Conservation (phyloP, 306 rosid species). For the Hylodesmum podocarpum region DNA sequence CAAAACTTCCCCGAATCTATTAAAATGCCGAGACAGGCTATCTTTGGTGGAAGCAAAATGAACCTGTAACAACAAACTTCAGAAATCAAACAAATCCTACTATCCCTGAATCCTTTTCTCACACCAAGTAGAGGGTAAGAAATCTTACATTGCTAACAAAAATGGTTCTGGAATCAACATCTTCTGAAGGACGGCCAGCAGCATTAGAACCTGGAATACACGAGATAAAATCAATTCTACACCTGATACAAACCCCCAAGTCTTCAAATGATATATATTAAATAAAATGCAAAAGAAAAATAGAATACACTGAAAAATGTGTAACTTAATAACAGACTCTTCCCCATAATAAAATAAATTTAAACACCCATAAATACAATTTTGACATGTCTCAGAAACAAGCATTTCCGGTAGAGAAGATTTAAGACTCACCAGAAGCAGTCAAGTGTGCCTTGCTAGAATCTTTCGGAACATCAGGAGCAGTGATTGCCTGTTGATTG, state of each 20-base stretch:
- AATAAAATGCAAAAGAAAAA: not conserved
- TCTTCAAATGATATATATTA: not conserved
- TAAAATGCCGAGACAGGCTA: constrained; percentile 83
- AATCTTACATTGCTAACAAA: constrained; percentile 85
- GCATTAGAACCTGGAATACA: constrained; percentile 53
- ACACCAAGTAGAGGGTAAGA: constrained; percentile 16
- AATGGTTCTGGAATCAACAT: constrained; percentile 84
- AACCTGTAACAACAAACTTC: constrained; percentile 52
- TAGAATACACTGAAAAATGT: constrained; percentile 3
- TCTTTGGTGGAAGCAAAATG: constrained; percentile 97
- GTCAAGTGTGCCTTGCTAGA: constrained; percentile 45
- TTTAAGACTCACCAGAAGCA: constrained; percentile 56
- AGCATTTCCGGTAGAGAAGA: not conserved
- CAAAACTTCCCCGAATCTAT: constrained; percentile 80
- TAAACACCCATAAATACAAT: not conserved
- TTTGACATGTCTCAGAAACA: not conserved
- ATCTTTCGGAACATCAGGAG: constrained; percentile 51
- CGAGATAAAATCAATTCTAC: not conserved
- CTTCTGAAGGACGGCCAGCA: constrained; percentile 68
- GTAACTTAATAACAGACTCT: not conserved
- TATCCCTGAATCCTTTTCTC: constrained; percentile 4
- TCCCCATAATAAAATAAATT: not conserved
- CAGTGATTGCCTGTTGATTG: constrained; percentile 50
- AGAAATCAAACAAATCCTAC: constrained; percentile 31
- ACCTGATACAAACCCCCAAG: not conserved